phyloP scores from a whole-genome alignment of 108 stramenopile species.

The Parmales sp. region DNA sequence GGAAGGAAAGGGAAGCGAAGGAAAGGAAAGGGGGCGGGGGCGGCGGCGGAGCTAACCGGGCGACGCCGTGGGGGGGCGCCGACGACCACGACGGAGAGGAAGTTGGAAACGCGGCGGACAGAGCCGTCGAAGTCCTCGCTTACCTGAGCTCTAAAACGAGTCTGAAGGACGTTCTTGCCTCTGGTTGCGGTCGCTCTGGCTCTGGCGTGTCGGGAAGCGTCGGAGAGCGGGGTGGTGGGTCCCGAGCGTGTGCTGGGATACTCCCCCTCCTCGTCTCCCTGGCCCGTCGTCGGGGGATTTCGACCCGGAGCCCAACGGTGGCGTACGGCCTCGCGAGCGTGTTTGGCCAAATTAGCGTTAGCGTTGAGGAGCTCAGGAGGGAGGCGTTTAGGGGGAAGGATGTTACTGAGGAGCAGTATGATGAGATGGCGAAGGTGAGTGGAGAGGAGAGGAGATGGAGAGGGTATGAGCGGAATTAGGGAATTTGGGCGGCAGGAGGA shows the following conservation, averaged over 20 bases:
- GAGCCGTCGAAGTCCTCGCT: constrained; percentile 81
- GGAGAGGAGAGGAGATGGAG: constrained; percentile 72
- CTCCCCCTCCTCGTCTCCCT: constrained; percentile 65
- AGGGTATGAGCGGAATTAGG: not conserved
- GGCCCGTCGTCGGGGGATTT: constrained; percentile 36
- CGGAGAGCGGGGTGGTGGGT: too few relatives aligned
- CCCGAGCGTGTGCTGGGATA: constrained; percentile 26
- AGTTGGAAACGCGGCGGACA: constrained; percentile 25
- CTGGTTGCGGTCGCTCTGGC: constrained; percentile 51
- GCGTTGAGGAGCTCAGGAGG: constrained; percentile 60
- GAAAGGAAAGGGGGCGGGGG: too few relatives aligned
- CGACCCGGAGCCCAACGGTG: constrained; percentile 43
- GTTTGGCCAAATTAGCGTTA: constrained; percentile 33
- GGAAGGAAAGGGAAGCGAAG: too few relatives aligned
- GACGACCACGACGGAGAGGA: not conserved
- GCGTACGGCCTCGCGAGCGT: constrained; percentile 78
- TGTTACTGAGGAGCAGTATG: constrained; percentile 89
- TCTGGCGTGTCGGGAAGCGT: constrained; percentile 27
- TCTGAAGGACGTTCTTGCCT: constrained; percentile 77
- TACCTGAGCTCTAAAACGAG: constrained; percentile 73
- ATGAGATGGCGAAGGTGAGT: constrained; percentile 73
- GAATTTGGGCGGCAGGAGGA: too few relatives aligned
- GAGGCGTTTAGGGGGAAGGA: constrained; percentile 85
- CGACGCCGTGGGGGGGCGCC: too few relatives aligned
- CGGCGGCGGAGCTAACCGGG: too few relatives aligned